These are phyloP conservation scores for Cymbopogon flexuosus DNA, from an alignment of 202 grass and related monocot species.

Conservation along the genomic window DNA sequence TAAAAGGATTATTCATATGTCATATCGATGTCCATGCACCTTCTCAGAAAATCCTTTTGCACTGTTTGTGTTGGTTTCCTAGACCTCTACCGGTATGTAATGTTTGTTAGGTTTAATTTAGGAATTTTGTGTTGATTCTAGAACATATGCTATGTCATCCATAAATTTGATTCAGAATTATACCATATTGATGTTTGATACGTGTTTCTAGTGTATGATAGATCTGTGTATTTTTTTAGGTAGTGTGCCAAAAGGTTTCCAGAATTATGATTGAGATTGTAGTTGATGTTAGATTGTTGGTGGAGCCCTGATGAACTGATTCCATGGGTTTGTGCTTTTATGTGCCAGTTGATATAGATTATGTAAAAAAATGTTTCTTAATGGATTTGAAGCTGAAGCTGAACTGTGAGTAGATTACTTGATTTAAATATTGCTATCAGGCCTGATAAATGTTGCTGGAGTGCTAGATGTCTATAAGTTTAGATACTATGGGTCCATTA, in stretches of 20 bases:
- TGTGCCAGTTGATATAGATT: slow-evolving; percentile 1
- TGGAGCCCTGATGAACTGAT: not conserved
- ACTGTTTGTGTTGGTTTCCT: not conserved
- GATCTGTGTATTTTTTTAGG: not conserved
- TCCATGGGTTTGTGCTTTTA: not conserved
- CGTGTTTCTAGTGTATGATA: not conserved
- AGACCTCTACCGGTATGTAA: not conserved
- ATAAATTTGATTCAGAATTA: slow-evolving; percentile 7
- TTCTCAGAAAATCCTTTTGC: not conserved
- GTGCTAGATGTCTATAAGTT: not conserved
- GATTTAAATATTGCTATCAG: not conserved
- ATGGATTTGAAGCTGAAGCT: slow-evolving; percentile 11
- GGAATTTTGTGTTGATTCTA: not conserved
- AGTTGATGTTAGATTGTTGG: not conserved
- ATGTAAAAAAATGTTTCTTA: not conserved
- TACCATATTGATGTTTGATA: not conserved
- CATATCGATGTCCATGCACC: not conserved
- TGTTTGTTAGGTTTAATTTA: not conserved
- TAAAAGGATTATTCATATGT: slow-evolving; percentile 1
- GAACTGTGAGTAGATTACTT: not conserved
- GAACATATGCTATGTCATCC: not conserved
- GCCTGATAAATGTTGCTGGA: not conserved
- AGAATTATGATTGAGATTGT: slow-evolving; percentile 4
- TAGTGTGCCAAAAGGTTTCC: slow-evolving; percentile 1
- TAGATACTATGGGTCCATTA: not conserved